Base-by-base conservation (phyloP, 306 rosid species). In the Senna siamea region DNA sequence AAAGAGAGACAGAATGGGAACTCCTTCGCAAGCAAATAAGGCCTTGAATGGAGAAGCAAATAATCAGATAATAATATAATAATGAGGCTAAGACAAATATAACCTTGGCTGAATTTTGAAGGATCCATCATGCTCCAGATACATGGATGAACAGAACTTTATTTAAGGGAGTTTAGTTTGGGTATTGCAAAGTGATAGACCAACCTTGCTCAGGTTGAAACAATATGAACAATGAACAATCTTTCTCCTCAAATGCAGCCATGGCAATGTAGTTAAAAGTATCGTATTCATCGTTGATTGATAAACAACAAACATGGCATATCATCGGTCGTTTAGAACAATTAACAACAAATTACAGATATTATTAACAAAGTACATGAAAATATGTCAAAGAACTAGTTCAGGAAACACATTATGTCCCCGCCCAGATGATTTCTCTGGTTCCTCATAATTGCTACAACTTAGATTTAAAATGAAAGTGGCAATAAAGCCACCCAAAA, bases 281-380 rank as follows among this genome's bases (percentile, higher is more conserved):
- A 22, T 23, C 41, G 3, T 26, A 14, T 43, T 38, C 47, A 52
- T 64, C 55, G 52, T 38, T n/a, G 53, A 63, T 51, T 63, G 30
- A 17, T 50, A 62, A 30, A 63, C 71, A 74, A 51, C 30, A 38
- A 40, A 53, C 79, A 53, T 44, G 66, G 4, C 47, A 60, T 60
- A 38, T 74, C 55, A 17, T 53, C 23, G 18, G 48, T 11, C 53
- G 23, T 56, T 65, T 32, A 43, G 57, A 32, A 30, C 19, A 55
- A 32, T 75, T 66, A 53, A 75, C 19, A 6, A 55, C 41, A 79
- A 9, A 12, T 19, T 46, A 30, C n/a, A 61, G 17, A 51, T 63
- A 66, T 72, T 78, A 83, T 78, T 71, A 64, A 76, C 82, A 83
- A 82, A 75, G 76, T 68, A 58, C 73, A 53, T 12, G 34, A 47